Evolutionary conservation across 1,139 yeast genomes (phyloP), one percentile per base, ranked within the genome.

Genomic region (Blastobotrys proliferans): DNA sequence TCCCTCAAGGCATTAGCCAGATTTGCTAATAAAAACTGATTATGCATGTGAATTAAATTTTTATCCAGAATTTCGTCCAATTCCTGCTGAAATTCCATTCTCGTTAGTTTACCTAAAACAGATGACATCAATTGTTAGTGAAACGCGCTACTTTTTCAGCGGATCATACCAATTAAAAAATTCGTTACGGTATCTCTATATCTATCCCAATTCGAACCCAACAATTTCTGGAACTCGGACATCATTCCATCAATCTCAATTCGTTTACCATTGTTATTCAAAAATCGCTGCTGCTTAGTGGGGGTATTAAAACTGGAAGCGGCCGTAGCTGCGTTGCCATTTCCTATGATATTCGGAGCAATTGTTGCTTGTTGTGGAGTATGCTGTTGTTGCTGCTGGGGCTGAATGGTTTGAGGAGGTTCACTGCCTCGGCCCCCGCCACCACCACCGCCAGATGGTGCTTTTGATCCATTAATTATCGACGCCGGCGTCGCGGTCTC

Each of bases 1-100:
- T 83, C 94, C 49, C 87, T 76, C 45, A 86, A 70, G 6, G 96
- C 78, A 62, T 90, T 92, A 29, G 97, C 87, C 54, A 90, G 73
- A 56, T 86, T 83, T 16, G 94, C 78, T 41, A 90, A 69, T 41
- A 92, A 67, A 39, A 92, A 71, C 57, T 83, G 87, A 63, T 92
- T 92, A 64, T 92, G 98, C 69, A 82, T 66, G 42, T 72, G 62
- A 18, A 73, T 62, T 45, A 72, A 66, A 38, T 73, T 70, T 41
- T 70, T 67, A 47, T 79, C 81, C 34, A 86, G 64, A 22, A 83
- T 67, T 8, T 77, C 76, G 18, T 68, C 67, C 19, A 85, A 70
- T 27, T 68, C 76, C 13, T 67, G 67, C 46, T 80, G 77, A 48
- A 90, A 71, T 62, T 92, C 98, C 26, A 66, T 64, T 48, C 96